Percentiles rank a stretch among this genome's conserved stretches.
Evolutionary conservation across 2,329 filamentous ascomycete species (phyloP).

Genomic region (Stemphylium lycopersici): DNA sequence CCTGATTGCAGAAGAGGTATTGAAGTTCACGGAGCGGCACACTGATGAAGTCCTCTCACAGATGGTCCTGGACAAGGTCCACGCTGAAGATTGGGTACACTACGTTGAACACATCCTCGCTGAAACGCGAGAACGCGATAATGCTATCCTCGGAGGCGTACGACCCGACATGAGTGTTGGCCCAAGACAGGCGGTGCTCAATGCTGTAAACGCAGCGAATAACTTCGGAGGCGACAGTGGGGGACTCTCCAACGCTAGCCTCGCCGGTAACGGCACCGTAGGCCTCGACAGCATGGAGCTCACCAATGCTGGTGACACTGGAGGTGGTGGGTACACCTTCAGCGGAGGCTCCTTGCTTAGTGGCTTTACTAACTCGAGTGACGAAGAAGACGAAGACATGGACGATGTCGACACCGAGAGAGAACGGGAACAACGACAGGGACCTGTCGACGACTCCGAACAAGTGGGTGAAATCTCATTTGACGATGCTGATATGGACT

Average conservation of each 20-base stretch:
- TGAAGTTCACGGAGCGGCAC: conserved; percentile 96
- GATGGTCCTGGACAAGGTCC: conserved; percentile 83
- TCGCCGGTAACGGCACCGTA: conserved; percentile 67
- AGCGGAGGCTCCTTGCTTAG: conserved; percentile 78
- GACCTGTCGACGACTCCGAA: conserved; percentile 61
- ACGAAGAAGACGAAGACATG: conserved; percentile 95
- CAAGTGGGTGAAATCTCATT: conserved; percentile 71
- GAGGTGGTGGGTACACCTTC: conserved; percentile 75
- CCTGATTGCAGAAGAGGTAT: conserved; percentile 95
- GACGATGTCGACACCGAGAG: conserved; percentile 80
- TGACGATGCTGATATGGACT: conserved; percentile 66
- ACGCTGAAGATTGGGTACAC: conserved; percentile 88
- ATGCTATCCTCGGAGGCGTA: conserved; percentile 96
- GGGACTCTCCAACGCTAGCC: conserved; percentile 74
- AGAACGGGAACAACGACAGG: conserved; percentile 50
- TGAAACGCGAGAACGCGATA: conserved; percentile 93
- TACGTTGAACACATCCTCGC: conserved; percentile 94
- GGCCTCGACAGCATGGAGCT: conserved; percentile 70
- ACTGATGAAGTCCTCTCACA: conserved; percentile 86
- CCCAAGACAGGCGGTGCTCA: conserved; percentile 72
- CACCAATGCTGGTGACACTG: conserved; percentile 67
- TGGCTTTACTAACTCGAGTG: conserved; percentile 92
- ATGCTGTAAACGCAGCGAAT: conserved; percentile 63
- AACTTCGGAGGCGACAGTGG: conserved; percentile 57
- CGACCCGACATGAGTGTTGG: conserved; percentile 88